Base-by-base conservation (phyloP, 2,329 filamentous ascomycete species). In the Diaporthe ilicicola region DNA sequence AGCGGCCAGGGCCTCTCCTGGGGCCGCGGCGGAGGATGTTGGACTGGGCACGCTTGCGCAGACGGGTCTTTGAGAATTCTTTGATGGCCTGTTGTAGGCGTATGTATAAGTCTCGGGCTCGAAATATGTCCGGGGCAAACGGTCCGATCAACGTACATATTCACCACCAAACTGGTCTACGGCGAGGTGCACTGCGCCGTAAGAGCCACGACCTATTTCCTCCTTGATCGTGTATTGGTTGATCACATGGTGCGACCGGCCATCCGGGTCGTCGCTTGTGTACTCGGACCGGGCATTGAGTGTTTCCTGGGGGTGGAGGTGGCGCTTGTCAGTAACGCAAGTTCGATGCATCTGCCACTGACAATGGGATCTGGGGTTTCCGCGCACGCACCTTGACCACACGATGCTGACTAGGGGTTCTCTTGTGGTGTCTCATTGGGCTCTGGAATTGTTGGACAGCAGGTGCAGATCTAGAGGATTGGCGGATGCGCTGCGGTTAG, bases 171-270 rank as follows among this genome's bases (percentile, higher is more conserved):
- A 96, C 80, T 97, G 94, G 82, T 99, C 95, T 2, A 90, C 90
- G 27, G 94, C 96, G 24, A 95, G 85, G 82, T 98, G 94, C 17
- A 99, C 96, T 13, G 95, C 92, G 9, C 96, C 96, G 80, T 97
- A 99, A 0, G 95, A 98, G 22, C 96, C 96, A 74, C 94, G 88
- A n/a, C 96, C 96, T 76, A 99, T 98, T 85, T 98, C 95, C 80
- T 97, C 93, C 80, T 93, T 91, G 78, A 99, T 96, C 70, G 92
- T 87, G 81, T 98, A 99, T 82, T 98, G 95, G 80, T 98, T 98
- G 83, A 98, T 95, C 70, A 91, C 89, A 78, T 97, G 94, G 78
- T 97, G 91, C 3, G 92, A 91, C 64, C 86, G 88, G 32, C 94
- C 94, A 78, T 97, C 94, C 75, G 92, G 87, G 76, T 95, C 92